Percentiles rank a stretch among this genome's conserved stretches.
Conservation (phyloP, 164 flowering plant species). For the Platanus orientalis region DNA sequence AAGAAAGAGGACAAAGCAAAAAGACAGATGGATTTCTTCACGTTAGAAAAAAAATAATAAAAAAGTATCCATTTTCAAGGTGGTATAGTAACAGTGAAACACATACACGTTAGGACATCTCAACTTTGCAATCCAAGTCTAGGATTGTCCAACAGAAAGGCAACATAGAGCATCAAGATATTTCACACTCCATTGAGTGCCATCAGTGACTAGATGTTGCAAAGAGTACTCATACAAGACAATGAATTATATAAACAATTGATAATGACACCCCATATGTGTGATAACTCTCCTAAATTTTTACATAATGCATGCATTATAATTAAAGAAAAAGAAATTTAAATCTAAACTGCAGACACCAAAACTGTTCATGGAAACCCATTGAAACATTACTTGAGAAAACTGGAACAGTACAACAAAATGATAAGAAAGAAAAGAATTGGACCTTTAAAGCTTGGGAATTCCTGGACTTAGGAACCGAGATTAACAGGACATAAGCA, state of each 20-base stretch:
- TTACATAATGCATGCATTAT: neutral
- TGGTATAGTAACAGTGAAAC: no score
- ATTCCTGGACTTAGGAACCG: slow-evolving; percentile 32
- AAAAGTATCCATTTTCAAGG: no score
- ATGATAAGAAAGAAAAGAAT: neutral
- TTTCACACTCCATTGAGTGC: no score
- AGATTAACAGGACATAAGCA: slow-evolving; percentile 61
- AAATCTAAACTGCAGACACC: neutral
- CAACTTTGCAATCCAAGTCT: neutral
- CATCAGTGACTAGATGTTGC: no score
- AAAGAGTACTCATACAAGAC: no score
- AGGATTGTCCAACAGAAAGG: neutral
- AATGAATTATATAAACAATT: no score
- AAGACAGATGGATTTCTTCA: no score
- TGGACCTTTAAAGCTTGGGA: slow-evolving; percentile 37
- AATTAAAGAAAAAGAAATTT: neutral
- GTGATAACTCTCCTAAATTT: no score
- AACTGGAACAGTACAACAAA: neutral
- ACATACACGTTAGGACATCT: no score
- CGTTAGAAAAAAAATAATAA: no score
- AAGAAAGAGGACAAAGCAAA: no score
- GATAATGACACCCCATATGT: no score
- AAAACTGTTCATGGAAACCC: neutral
- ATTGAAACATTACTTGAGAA: neutral
- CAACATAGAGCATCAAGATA: neutral